Evolutionary conservation across 768 basidiomycete genomes (phyloP).

Genomic region (Amanita rubescens): DNA sequence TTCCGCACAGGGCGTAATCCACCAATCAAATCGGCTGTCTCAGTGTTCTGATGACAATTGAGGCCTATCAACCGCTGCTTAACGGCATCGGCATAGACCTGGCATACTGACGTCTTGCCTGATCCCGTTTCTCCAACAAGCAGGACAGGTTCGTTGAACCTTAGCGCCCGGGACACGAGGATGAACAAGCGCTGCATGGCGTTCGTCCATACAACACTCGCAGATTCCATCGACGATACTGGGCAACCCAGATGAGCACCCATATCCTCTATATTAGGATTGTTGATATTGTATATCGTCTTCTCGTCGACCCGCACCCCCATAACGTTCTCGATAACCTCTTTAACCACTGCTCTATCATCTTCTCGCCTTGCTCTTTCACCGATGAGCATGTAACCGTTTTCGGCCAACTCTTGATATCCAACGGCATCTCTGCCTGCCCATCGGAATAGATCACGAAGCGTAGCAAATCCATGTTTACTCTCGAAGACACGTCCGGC

Average conservation of each 20-base stretch:
- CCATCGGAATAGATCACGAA: constrained; percentile 97
- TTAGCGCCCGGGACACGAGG: constrained; percentile 76
- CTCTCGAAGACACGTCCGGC: constrained; percentile 92
- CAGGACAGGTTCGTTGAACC: constrained; percentile 88
- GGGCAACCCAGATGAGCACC: constrained; percentile 47
- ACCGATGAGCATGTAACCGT: constrained; percentile 96
- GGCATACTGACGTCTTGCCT: constrained; percentile 96
- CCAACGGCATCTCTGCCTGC: constrained; percentile 83
- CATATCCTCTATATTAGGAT: constrained; percentile 28
- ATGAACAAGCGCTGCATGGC: constrained; percentile 89
- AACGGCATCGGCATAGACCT: constrained; percentile 69
- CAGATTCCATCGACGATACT: constrained; percentile 29
- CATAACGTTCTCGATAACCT: constrained; percentile 86
- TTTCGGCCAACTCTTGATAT: constrained; percentile 89
- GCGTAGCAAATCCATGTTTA: constrained; percentile 93
- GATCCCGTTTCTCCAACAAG: constrained; percentile 97
- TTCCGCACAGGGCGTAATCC: constrained; percentile 86
- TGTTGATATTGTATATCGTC: constrained; percentile 55
- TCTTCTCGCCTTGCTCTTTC: constrained; percentile 82
- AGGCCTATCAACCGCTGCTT: constrained; percentile 59
- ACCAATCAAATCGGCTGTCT: constrained; percentile 94
- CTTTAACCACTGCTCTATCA: constrained; percentile 85
- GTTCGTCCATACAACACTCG: constrained; percentile 80
- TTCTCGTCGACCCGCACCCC: constrained; percentile 75
- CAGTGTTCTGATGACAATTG: constrained; percentile 97